Percentiles rank a stretch among this genome's conserved stretches.
Evolutionary conservation across 495 filamentous ascomycete species (phyloP).

Genomic region (Talaromyces thailandensis): DNA sequence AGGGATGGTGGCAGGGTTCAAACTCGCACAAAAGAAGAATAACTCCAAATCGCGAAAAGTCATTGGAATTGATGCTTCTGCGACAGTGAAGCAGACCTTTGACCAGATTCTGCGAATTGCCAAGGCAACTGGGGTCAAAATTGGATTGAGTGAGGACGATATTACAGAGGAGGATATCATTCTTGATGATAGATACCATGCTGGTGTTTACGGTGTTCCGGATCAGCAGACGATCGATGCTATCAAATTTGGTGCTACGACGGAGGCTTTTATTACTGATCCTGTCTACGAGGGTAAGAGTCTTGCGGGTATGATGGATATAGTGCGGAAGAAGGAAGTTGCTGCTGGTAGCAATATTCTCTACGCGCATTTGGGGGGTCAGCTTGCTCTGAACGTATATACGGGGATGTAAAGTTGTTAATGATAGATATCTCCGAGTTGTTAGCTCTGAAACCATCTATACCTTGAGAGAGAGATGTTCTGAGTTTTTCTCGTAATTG

Average conservation of each 20-base stretch:
- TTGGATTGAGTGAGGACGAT: conserved; percentile 44
- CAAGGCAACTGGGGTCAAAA: conserved; percentile 44
- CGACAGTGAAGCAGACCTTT: conserved; percentile 43
- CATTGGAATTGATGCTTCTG: conserved; percentile 55
- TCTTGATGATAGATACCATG: conserved; percentile 54
- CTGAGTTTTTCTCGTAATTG: no score
- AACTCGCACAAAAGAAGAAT: conserved; percentile 37
- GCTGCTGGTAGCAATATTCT: conserved; percentile 43
- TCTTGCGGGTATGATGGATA: conserved; percentile 53
- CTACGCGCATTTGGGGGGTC: conserved; percentile 57
- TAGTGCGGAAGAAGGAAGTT: conserved; percentile 50
- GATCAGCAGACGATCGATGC: conserved; percentile 49
- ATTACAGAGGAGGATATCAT: conserved; percentile 46
- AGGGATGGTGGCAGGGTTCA: conserved; percentile 57
- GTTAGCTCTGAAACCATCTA: no score
- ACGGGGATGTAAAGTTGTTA: conserved; percentile 14
- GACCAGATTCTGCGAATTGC: conserved; percentile 54
- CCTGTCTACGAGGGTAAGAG: conserved; percentile 63
- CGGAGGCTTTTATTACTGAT: conserved; percentile 59
- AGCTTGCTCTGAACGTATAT: conserved; percentile 54
- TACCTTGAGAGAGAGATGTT: no score
- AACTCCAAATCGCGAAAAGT: conserved; percentile 32
- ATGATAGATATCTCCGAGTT: not conserved
- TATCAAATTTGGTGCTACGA: conserved; percentile 50
- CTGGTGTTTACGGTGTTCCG: conserved; percentile 49